A percentile compares a stretch with the other conserved stretches of the same genome.
Evolutionary conservation across 176 grass and related monocot genomes (phyloP).

Genomic region (Thalia dealbata): DNA sequence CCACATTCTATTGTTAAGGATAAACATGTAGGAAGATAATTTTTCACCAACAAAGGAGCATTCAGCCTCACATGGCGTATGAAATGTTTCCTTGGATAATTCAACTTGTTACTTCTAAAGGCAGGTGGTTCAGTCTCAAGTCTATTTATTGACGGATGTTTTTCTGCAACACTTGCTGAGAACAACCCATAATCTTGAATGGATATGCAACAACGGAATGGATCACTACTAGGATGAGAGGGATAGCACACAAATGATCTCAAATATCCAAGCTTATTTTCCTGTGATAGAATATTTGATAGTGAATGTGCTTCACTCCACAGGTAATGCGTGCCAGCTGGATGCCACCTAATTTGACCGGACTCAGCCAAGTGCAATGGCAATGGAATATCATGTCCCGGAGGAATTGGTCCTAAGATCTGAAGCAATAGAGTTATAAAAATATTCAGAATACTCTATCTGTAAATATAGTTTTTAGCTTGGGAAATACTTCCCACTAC

Average conservation of each 20-base stretch:
- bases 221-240: constrained; percentile 76
- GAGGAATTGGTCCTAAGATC: constrained; percentile 77
- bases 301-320: constrained; percentile 82
- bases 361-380: constrained; percentile 93
- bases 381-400: constrained; percentile 72
- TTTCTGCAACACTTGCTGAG: constrained; percentile 33
- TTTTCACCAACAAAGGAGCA: constrained; percentile 84
- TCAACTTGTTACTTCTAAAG: constrained; percentile 25
- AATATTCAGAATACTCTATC: not conserved
- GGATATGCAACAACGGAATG: constrained; percentile 91
- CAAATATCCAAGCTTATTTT: constrained; percentile 77
- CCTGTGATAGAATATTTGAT: constrained; percentile 77
- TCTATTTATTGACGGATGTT: constrained; percentile 28
- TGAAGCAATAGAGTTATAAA: constrained; percentile 12
- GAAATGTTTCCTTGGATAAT: constrained; percentile 43
- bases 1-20: constrained; percentile 74
- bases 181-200: constrained; percentile 67
- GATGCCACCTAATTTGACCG: constrained; percentile 91
- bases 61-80: constrained; percentile 69
- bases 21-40: constrained; percentile 68
- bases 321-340: constrained; percentile 65
- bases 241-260: constrained; percentile 98
- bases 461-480: not conserved
- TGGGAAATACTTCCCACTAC: not conserved
- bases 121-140: constrained; percentile 27